Evolutionary conservation across 176 grass and related monocot genomes (phyloP), one percentile per base, ranked within the genome.

Genomic region (Microstegium vimineum): DNA sequence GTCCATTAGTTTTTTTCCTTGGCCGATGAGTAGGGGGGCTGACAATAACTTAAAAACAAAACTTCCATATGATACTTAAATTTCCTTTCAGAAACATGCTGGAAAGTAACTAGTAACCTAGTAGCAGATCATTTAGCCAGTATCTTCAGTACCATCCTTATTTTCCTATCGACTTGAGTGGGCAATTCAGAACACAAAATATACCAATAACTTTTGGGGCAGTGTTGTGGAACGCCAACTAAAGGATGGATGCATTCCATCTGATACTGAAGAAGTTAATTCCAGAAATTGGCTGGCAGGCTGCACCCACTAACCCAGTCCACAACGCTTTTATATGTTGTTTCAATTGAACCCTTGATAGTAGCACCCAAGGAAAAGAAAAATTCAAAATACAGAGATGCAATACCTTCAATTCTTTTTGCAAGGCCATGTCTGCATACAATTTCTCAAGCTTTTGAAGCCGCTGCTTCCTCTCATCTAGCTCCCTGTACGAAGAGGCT

Each of bases 401-500:
- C 3, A 1, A 70, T 67, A 99, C 96, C 96, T 93, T 84, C 64
- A 98, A 85, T 83, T 98, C 96, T 75, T 95, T 98, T 85, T 93
- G 79, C 82, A 98, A 85, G 12, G 93, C 87, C 93, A 98, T 93
- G 62, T 95, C 90, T 33, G 89, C 74, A 66, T 93, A 93, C 28
- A 98, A 56, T 85, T 90, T 98, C 85, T 95, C 96, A 73, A 98
- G 84, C 73, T 98, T 82, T 67, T 91, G 57, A 65, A 85, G 72
- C 73, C 93, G 90, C 47, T 82, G 86, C 74, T 91, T 95, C 89
- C 96, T 99, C 81, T 80, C 80, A 75, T 89, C 90, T 31, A 95
- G 80, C 65, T 99, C 96, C 84, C 82, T 93, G 77, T 99, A 99
- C 32, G 96, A 91, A 10, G 71, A 56, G 63, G 89, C 80, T 63